A percentile compares a stretch with the other conserved stretches of the same genome.
Conservation (phyloP, 1,284 basidiomycete genomes). For the Melampsora occidentalis region DNA sequence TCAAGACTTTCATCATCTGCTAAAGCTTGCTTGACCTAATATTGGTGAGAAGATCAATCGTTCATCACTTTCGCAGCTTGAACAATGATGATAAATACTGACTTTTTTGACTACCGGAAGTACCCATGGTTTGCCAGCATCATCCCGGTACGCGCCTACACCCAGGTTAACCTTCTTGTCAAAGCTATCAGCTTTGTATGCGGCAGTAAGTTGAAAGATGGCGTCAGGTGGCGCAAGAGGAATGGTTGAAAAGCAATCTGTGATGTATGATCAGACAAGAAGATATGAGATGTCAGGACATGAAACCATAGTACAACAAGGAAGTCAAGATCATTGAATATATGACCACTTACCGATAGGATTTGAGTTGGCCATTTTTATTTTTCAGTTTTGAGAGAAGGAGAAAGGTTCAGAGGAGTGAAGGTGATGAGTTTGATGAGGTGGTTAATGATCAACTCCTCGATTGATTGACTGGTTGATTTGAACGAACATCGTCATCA, state of each 20-base stretch:
- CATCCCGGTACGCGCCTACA: slow-evolving; percentile 56
- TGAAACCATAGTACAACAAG: neutral
- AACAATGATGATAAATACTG: neutral
- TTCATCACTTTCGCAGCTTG: neutral
- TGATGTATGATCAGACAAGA: neutral
- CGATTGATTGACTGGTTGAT: too few relatives aligned
- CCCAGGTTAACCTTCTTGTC: slow-evolving; percentile 80
- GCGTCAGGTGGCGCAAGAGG: slow-evolving; percentile 55
- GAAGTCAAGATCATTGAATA: neutral
- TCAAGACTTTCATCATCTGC: slow-evolving; percentile 71
- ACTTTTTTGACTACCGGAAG: slow-evolving; percentile 55
- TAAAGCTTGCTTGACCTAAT: slow-evolving; percentile 70
- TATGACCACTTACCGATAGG: neutral
- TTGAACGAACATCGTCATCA: too few relatives aligned
- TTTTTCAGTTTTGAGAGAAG: neutral
- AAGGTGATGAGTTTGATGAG: too few relatives aligned
- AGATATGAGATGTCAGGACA: neutral
- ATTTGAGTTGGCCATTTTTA: neutral
- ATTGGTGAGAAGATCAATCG: neutral
- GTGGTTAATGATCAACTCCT: too few relatives aligned
- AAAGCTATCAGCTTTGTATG: slow-evolving; percentile 77
- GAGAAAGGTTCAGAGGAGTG: too few relatives aligned
- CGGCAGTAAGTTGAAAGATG: slow-evolving; percentile 86
- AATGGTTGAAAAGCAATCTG: slow-evolving; percentile 17
- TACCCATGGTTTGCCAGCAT: slow-evolving; percentile 56